These are phyloP conservation scores for Cucurbita pepo DNA, from an alignment of 306 rosid species.

Conservation along the genomic window DNA sequence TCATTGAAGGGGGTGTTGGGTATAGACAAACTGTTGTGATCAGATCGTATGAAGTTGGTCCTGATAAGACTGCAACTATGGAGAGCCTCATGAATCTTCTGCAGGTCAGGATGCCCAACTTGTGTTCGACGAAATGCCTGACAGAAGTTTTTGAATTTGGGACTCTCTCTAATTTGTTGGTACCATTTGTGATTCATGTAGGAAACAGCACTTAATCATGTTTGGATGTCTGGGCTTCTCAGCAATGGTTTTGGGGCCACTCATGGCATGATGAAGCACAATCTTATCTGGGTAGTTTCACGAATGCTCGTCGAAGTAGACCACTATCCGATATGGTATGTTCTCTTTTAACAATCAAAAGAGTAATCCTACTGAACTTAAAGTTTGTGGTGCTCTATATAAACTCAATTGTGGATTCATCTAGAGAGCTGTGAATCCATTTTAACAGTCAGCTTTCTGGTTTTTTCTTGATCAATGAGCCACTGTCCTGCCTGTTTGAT, in stretches of 20 bases:
- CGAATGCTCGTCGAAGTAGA: constrained; percentile 79
- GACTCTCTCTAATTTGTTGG: not conserved
- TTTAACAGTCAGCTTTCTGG: not conserved
- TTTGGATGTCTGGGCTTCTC: constrained; percentile 89
- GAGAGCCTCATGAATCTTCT: constrained; percentile 76
- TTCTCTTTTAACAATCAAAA: not conserved
- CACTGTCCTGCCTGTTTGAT: not conserved
- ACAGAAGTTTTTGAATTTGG: not conserved
- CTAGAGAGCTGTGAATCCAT: not conserved
- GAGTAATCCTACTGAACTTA: not conserved
- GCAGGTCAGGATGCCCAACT: constrained; percentile 31
- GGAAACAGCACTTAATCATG: constrained; percentile 91
- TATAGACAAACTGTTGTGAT: constrained; percentile 76
- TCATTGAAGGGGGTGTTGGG: constrained; percentile 64
- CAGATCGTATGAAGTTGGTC: constrained; percentile 86
- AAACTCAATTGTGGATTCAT: not conserved
- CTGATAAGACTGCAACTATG: constrained; percentile 80
- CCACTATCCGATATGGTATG: constrained; percentile 74
- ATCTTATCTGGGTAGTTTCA: constrained; percentile 90
- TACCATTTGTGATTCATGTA: constrained; percentile 13
- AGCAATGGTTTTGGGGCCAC: constrained; percentile 95
- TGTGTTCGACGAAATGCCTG: not conserved
- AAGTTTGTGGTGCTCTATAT: not conserved
- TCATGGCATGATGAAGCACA: constrained; percentile 72
- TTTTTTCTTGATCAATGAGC: not conserved